Evolutionary conservation across 768 basidiomycete species (phyloP).

Genomic region (Calvatia gigantea): DNA sequence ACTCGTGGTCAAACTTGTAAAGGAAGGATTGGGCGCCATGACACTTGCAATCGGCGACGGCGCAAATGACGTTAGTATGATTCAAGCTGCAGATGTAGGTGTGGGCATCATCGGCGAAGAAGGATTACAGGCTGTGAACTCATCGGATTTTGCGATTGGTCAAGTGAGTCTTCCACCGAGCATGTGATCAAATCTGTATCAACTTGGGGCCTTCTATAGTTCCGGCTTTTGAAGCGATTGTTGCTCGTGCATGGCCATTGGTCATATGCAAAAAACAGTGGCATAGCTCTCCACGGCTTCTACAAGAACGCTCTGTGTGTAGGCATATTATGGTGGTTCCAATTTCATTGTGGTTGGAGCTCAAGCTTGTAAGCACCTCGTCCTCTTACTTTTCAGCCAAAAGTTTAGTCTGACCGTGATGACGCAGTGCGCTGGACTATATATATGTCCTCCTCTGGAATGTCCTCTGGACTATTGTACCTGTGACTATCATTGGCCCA

Average conservation of each 20-base stretch:
- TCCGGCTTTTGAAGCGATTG: constrained; percentile 89
- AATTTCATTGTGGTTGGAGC: constrained; percentile 94
- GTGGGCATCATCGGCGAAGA: constrained; percentile 98
- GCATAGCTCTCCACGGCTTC: constrained; percentile 86
- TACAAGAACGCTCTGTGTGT: constrained; percentile 98
- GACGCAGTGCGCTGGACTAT: constrained; percentile 81
- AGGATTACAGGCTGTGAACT: constrained; percentile 97
- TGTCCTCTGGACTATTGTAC: constrained; percentile 92
- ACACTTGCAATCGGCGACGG: constrained; percentile 98
- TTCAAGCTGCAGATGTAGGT: constrained; percentile 97
- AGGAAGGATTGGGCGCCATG: constrained; percentile 88
- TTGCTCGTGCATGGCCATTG: constrained; percentile 97
- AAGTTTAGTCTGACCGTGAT: constrained; percentile 13
- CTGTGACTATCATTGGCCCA: constrained; percentile 95
- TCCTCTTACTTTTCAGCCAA: neutral
- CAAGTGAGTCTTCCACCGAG: constrained; percentile 50
- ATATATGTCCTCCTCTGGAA: constrained; percentile 98
- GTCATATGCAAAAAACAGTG: constrained; percentile 93
- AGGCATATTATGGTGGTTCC: constrained; percentile 96
- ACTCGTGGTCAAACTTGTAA: constrained; percentile 90
- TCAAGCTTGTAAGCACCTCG: constrained; percentile 72
- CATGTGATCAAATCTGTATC: too few relatives aligned
- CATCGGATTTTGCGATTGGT: constrained; percentile 98
- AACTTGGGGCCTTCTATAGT: constrained; percentile 33
- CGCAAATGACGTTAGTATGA: constrained; percentile 99